A percentile compares a stretch with the other conserved stretches of the same genome.
Evolutionary conservation across 176 grass and related monocot genomes (phyloP).

Genomic region (Guadua angustifolia): DNA sequence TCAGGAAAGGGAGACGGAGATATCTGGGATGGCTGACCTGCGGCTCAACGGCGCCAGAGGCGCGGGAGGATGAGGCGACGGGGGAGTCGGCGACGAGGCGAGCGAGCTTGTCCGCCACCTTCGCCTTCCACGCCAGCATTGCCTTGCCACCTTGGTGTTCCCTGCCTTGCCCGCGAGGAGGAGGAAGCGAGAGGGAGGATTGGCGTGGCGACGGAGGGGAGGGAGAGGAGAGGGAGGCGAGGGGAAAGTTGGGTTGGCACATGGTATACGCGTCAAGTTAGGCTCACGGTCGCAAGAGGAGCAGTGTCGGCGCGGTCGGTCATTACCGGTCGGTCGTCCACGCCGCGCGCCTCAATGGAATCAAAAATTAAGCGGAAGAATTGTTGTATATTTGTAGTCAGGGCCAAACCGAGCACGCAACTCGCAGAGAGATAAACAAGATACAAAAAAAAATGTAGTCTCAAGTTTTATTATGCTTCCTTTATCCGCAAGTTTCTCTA

Average conservation of each 20-base stretch:
- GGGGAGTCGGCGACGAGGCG: conserved; percentile 52
- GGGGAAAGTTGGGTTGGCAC: background rate
- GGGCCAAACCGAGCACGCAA: no score
- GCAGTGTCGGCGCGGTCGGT: background rate
- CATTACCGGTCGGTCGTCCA: background rate
- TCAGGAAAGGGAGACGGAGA: background rate
- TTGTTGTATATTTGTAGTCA: no score
- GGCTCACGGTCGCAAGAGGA: background rate
- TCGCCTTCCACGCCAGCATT: conserved; percentile 68
- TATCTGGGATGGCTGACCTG: conserved; percentile 39
- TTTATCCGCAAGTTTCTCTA: no score
- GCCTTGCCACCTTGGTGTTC: background rate
- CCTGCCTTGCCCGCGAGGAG: background rate
- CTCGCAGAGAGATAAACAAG: no score
- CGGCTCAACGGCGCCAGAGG: conserved; percentile 6
- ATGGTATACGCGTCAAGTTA: background rate
- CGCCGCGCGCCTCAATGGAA: background rate
- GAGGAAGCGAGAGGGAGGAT: background rate
- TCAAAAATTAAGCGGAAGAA: no score
- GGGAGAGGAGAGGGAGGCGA: background rate
- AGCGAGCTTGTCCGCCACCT: conserved; percentile 53
- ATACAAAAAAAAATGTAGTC: no score
- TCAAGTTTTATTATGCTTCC: no score
- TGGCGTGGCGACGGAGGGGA: background rate
- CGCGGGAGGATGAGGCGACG: background rate